Evolutionary conservation across 345 rosid genomes (phyloP), one percentile per base, ranked within the genome.

Genomic region (Nasturtium officinale): DNA sequence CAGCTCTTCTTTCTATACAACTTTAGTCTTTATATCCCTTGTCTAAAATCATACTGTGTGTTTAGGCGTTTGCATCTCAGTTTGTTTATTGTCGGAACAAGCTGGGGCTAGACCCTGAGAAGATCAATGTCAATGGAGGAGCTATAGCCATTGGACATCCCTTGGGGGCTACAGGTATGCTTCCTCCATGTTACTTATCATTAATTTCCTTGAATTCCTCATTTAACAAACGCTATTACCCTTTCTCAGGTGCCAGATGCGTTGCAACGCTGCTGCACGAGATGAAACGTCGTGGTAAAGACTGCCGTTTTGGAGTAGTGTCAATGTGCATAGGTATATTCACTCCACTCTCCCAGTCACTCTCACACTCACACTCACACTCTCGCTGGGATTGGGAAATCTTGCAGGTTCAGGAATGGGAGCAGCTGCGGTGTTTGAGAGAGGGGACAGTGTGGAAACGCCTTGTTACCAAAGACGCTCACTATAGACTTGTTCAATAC

Each of bases 81-180:
- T 94, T 81, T 84, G 87, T 91, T 20, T 91, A 94, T 75, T 94
- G 98, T 76, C 90, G 82, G 10, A 91, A 91, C 78, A 94, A 88
- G 89, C 80, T 94, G 79, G 95, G 74, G 38, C 86, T 94, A 57
- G 96, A 94, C 53, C 81, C 90, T n/a, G 85, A 85, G 78, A 94
- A 80, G 84, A 78, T 94, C 77, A 94, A 94, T 77, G 98, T 94
- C 16, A 94, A 94, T 71, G 98, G 98, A 69, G 98, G 96, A 30
- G 96, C 97, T 32, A 82, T 91, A 83, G 98, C 98, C 30, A 79
- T 94, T 37, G 97, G 98, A 29, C 98, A 94, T 82, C 97, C 98
- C 51, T 62, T 89, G 78, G 98, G 97, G 7, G 90, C 90, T 77
- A 94, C 98, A 78, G 98, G 98, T 93, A 86, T 68, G 20, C 32